Evolutionary conservation across 2,329 filamentous ascomycete genomes (phyloP).

Genomic region (Trichophyton mentagrophytes): DNA sequence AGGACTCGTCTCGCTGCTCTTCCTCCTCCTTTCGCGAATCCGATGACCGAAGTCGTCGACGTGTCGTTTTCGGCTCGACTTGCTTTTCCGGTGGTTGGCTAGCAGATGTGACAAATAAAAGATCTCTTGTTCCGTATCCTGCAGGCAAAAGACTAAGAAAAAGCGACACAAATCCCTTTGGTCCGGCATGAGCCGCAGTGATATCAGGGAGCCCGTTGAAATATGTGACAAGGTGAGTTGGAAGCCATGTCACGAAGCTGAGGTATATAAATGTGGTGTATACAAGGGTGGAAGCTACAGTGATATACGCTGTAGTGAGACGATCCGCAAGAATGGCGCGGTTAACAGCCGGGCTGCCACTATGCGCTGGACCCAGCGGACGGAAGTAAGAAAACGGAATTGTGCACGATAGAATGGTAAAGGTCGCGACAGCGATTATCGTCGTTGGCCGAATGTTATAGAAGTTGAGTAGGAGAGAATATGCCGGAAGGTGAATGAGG

Average conservation of each 20-base stretch:
- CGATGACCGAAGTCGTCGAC: background rate
- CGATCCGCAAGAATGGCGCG: conserved; percentile 53
- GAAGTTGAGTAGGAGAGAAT: conserved; percentile 65
- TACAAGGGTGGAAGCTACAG: conserved; percentile 55
- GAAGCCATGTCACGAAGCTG: conserved; percentile 58
- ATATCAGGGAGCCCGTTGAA: conserved; percentile 62
- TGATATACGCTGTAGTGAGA: conserved; percentile 51
- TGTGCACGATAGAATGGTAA: conserved; percentile 57
- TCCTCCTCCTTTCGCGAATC: conserved; percentile 22
- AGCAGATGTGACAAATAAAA: conserved; percentile 55
- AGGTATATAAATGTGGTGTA: conserved; percentile 62
- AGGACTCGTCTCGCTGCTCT: conserved; percentile 52
- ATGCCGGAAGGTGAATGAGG: conserved; percentile 61
- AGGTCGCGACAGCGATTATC: conserved; percentile 47
- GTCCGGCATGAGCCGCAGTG: conserved; percentile 52
- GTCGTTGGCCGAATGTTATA: conserved; percentile 56
- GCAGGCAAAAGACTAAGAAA: conserved; percentile 49
- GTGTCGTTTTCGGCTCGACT: background rate
- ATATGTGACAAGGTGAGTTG: conserved; percentile 57
- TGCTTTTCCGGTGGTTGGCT: conserved; percentile 27
- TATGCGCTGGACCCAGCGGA: conserved; percentile 51
- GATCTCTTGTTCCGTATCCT: conserved; percentile 58
- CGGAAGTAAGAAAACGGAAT: conserved; percentile 66
- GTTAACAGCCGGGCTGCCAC: conserved; percentile 36
- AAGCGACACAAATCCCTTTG: conserved; percentile 36